A percentile compares a stretch with the other conserved stretches of the same genome.
Evolutionary conservation across 1,139 yeast species (phyloP).

Genomic region (Pneumocystis oryctolagi): DNA sequence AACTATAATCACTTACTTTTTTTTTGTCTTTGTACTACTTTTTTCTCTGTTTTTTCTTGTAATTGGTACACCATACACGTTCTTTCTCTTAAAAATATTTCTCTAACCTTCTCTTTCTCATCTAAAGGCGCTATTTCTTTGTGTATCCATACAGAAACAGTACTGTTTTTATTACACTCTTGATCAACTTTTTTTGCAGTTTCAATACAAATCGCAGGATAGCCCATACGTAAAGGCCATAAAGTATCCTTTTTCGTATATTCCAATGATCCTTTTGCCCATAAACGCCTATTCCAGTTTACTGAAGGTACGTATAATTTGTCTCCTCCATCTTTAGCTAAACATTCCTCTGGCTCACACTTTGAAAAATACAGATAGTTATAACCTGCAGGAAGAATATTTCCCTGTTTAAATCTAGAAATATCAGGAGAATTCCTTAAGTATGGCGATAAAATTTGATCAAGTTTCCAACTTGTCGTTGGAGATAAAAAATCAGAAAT

Average conservation of each 20-base stretch:
- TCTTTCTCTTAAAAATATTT: neutral
- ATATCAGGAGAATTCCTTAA: neutral
- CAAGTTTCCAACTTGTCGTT: neutral
- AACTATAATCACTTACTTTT: neutral
- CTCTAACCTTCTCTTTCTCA: neutral
- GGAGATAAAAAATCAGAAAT: slow-evolving; percentile 1
- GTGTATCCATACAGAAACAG: neutral
- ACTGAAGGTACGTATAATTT: neutral
- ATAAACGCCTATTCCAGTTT: neutral
- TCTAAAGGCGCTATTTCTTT: neutral
- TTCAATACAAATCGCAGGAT: neutral
- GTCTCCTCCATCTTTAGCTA: neutral
- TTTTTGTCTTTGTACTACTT: neutral
- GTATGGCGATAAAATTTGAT: neutral
- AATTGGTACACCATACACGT: neutral
- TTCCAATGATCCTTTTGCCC: slow-evolving; percentile 1
- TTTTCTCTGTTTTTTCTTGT: neutral
- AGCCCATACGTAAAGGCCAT: neutral
- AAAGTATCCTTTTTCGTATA: neutral
- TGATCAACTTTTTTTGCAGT: neutral
- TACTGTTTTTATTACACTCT: neutral
- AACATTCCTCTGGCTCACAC: neutral
- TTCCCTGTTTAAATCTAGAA: neutral
- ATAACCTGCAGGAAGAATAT: neutral
- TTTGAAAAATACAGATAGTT: neutral